Evolutionary conservation across 257 asterid genomes (phyloP), one percentile per base, ranked within the genome.

Genomic region (Petunia secreta): DNA sequence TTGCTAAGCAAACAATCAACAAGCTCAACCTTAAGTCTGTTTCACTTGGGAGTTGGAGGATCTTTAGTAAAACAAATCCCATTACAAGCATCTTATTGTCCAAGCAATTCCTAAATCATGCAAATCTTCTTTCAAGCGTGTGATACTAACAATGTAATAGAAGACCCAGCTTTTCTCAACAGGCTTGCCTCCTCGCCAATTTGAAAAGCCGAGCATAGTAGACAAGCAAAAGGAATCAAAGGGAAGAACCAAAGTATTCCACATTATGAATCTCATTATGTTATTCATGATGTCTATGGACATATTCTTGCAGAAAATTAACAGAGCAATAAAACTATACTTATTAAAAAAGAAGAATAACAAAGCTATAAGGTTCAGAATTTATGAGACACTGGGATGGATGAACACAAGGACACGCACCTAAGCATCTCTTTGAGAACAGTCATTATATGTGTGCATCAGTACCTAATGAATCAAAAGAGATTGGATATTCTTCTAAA

Each of bases 71-170:
- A 73, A 50, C 4, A 73, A 50, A 73, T 50, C 11, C 77, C 77
- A 71, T 48, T 13, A 9, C 60, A 71, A 48, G 59, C 43, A 71
- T 4, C 59, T 69, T 69, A 1, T 46, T 16, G 44, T 50, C 34
- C 46, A 73, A 34, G 13, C 46, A 73, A 40, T 73, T 36, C 46
- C 78, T 50, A 48, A 25, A 25, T 71, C 77, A 71, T 71, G 77
- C 44, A 48, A 48, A 34, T 48, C 77, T 48, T 38, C 10, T 34
- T 71, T 48, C 77, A 71, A 71, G 60, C 34, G 44, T 43, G 0
- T 50, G 46, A 50, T 73, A 5, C 46, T 73, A 73, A 10, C 78
- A 10, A 73, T 6, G 78, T 50, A 10, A 44, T 34, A 71, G 36
- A 73, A 58, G 77, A 13, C 41, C 14, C 46, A 73, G 1, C 46